Percentiles rank a stretch among this genome's conserved stretches.
Conservation (phyloP, 257 asterid genomes). For the Apocynum venetum region DNA sequence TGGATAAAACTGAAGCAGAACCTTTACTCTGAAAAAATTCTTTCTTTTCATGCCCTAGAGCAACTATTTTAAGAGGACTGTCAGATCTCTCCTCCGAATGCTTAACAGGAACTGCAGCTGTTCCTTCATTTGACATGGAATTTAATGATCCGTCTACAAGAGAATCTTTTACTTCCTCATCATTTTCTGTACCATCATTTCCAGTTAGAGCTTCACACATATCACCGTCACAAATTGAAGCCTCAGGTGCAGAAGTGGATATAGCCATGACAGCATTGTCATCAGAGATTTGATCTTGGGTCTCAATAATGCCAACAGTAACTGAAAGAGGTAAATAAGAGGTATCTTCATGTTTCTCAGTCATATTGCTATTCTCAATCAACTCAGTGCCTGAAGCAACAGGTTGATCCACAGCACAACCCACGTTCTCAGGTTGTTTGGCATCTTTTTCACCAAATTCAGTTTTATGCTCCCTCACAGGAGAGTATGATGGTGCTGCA, state of each 20-base stretch:
- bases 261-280: slow-evolving; percentile 20
- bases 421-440: slow-evolving; percentile 17
- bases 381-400: slow-evolving; percentile 25
- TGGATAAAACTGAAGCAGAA: slow-evolving; percentile 7
- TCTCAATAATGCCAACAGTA: not conserved
- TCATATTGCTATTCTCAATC: slow-evolving; percentile 22
- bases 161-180: slow-evolving; percentile 8
- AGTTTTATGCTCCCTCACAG: slow-evolving; percentile 16
- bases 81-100: slow-evolving; percentile 10
- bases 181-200: slow-evolving; percentile 20
- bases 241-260: slow-evolving; percentile 19
- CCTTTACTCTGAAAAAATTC: not conserved
- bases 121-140: not conserved
- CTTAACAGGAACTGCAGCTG: slow-evolving; percentile 15
- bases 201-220: slow-evolving; percentile 20
- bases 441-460: slow-evolving; percentile 21
- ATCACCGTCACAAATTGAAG: slow-evolving; percentile 13
- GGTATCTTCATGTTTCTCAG: slow-evolving; percentile 26
- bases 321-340: slow-evolving; percentile 7
- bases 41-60: slow-evolving; percentile 4
- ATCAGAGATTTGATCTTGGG: not conserved
- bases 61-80: slow-evolving; percentile 3
- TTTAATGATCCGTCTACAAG: slow-evolving; percentile 5
- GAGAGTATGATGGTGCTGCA: slow-evolving; percentile 16
- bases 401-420: slow-evolving; percentile 21